phyloP scores from a whole-genome alignment of 148 eudicot species.

The Vaccinium myrtillus region DNA sequence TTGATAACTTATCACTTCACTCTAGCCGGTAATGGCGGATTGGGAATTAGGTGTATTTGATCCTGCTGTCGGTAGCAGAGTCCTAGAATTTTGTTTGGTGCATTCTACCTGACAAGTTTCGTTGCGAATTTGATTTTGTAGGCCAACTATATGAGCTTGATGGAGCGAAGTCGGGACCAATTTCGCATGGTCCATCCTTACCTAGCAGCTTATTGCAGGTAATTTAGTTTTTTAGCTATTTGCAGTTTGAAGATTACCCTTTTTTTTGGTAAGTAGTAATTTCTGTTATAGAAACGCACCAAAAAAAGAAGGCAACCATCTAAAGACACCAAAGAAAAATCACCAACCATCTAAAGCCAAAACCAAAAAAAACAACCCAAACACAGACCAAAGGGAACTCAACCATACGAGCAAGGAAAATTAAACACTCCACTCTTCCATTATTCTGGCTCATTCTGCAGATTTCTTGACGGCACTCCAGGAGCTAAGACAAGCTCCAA shows the following conservation, averaged over 20 bases:
- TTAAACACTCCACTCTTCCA: neutral
- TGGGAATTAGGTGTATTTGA: no score
- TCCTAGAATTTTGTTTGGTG: neutral
- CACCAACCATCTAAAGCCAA: no score
- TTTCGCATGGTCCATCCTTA: conserved; percentile 77
- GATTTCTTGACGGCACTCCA: neutral
- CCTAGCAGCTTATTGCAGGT: conserved; percentile 71
- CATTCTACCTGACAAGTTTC: neutral
- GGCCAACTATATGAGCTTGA: conserved; percentile 94
- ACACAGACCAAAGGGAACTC: no score
- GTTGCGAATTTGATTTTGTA: conserved; percentile 17
- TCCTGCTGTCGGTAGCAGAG: neutral
- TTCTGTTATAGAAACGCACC: no score
- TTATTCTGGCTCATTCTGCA: neutral
- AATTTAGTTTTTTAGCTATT: conserved; percentile 5
- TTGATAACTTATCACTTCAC: no score
- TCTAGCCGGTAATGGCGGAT: no score
- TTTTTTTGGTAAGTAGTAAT: no score
- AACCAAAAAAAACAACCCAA: no score
- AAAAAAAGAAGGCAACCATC: no score
- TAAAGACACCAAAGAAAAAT: no score
- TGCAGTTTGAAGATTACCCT: neutral
- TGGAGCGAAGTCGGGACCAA: conserved; percentile 75
- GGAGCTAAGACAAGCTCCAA: neutral
- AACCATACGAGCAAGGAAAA: neutral